Evolutionary conservation across 176 grass and related monocot genomes (phyloP), one percentile per base, ranked within the genome.

Genomic region (Lolium multiflorum): DNA sequence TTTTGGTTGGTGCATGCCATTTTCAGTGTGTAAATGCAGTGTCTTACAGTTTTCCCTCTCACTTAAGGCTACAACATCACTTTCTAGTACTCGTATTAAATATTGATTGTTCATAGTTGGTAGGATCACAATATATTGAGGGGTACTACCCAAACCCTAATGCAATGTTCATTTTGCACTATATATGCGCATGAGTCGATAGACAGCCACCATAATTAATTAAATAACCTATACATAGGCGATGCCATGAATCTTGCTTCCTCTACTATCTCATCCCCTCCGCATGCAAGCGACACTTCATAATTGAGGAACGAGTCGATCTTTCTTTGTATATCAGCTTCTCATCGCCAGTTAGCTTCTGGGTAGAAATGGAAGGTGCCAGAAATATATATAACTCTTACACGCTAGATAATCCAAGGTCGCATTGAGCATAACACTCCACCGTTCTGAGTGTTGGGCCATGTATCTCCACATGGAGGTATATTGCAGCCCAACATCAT

Each of bases 391-490:
- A 5, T 56, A 56, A 56, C 52, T 56, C 52, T 18, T 56, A 17
- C 15, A 54, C 4, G 3, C 51, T 54, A 16, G 41, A 31, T 31
- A 31, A 31, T 31, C 28, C 1, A 31, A 31, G 28, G 28, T 31
- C 28, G 28, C 28, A 31, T 31, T 31, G 1, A 31, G 28, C 28
- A 31, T 31, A 31, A 31, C 2, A 31, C 28, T 31, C 28, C 2
- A 1, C 28, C 2, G 1, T 31, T 31, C 28, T 31, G 28, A 31
- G 28, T 31, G 28, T 2, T 31, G 2, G 2, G 2, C 1, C 2
- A 31, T 31, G 28, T 2, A 31, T 2, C 1, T 2, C 1, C 1
- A 2, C 2, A 31, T n/a, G n/a, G n/a, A n/a, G n/a, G n/a, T n/a
- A n/a, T n/a, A n/a, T n/a, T n/a, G n/a, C n/a, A n/a, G n/a, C n/a